These are phyloP conservation scores for Mucor mucedo DNA, from an alignment of 371 early-diverging fungal species.

Conservation along the genomic window DNA sequence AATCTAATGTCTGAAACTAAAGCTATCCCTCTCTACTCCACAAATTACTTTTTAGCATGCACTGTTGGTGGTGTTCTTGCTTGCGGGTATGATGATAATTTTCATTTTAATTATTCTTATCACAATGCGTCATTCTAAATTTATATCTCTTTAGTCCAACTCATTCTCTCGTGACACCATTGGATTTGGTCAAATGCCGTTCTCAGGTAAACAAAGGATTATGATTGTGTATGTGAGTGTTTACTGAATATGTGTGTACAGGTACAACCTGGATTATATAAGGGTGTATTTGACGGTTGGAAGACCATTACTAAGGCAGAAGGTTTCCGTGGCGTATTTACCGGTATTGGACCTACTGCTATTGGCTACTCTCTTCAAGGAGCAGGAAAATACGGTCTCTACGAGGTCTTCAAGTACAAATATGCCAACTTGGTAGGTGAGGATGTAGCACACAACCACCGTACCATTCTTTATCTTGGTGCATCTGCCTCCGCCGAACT, in stretches of 20 bases:
- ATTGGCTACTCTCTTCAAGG: conserved; percentile 92
- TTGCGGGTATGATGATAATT: conserved; percentile 39
- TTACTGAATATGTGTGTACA: conserved; percentile 42
- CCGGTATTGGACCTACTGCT: conserved; percentile 81
- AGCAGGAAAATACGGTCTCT: conserved; percentile 86
- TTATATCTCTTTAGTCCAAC: conserved; percentile 54
- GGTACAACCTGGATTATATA: conserved; percentile 71
- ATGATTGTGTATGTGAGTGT: conserved; percentile 24
- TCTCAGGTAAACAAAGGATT: conserved; percentile 48
- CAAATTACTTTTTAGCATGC: conserved; percentile 54
- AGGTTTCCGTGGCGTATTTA: conserved; percentile 76
- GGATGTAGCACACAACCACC: conserved; percentile 77
- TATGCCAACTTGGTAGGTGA: conserved; percentile 71
- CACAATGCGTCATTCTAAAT: not conserved
- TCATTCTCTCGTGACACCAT: conserved; percentile 71
- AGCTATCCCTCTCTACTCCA: conserved; percentile 45
- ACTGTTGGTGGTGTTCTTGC: conserved; percentile 68
- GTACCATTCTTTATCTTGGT: conserved; percentile 75
- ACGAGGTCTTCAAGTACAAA: conserved; percentile 83
- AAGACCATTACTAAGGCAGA: conserved; percentile 65
- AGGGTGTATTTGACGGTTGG: conserved; percentile 72
- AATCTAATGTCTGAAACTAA: conserved; percentile 6
- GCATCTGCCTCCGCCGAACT: conserved; percentile 89
- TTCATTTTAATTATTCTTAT: not conserved
- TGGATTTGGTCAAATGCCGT: conserved; percentile 78